Percentiles rank a stretch among this genome's conserved stretches.
Conservation (phyloP, 2,329 filamentous ascomycete species). For the Thermothelomyces thermophilus region DNA sequence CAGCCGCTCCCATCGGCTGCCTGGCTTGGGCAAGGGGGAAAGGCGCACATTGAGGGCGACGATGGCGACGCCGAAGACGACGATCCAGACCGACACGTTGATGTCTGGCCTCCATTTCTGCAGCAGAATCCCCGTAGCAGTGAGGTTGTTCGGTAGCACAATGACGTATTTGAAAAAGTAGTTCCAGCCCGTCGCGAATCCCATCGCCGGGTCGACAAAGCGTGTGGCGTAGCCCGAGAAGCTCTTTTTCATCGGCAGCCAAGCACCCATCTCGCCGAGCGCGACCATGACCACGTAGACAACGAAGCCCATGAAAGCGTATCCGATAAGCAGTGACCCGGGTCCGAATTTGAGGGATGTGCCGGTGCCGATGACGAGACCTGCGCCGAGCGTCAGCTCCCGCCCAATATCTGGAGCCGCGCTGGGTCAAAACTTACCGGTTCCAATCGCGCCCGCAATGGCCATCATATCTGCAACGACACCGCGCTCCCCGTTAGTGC, state of each 20-base stretch:
- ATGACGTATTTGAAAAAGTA: slow-evolving; percentile 42
- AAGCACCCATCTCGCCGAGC: slow-evolving; percentile 64
- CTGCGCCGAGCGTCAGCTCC: slow-evolving; percentile 19
- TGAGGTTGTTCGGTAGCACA: slow-evolving; percentile 34
- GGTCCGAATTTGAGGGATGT: slow-evolving; percentile 43
- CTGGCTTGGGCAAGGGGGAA: neutral
- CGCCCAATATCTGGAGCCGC: neutral
- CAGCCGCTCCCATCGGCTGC: neutral
- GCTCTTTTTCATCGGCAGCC: slow-evolving; percentile 55
- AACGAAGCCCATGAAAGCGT: slow-evolving; percentile 40
- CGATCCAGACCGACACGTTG: slow-evolving; percentile 35
- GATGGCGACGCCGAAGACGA: slow-evolving; percentile 31
- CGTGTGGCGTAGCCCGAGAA: slow-evolving; percentile 60
- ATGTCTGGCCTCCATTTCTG: slow-evolving; percentile 34
- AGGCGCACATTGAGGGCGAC: slow-evolving; percentile 31
- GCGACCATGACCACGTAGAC: slow-evolving; percentile 58
- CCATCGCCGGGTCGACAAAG: slow-evolving; percentile 48
- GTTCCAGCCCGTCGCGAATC: slow-evolving; percentile 40
- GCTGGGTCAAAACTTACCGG: slow-evolving; percentile 14
- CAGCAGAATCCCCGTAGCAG: slow-evolving; percentile 33
- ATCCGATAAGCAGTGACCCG: slow-evolving; percentile 34
- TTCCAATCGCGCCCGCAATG: slow-evolving; percentile 34
- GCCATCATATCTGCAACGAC: slow-evolving; percentile 30
- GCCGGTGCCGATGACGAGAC: slow-evolving; percentile 47
- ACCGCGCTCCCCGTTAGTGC: neutral